Conservation (phyloP, 2,329 filamentous ascomycete genomes). For the Apiospora koreana region DNA sequence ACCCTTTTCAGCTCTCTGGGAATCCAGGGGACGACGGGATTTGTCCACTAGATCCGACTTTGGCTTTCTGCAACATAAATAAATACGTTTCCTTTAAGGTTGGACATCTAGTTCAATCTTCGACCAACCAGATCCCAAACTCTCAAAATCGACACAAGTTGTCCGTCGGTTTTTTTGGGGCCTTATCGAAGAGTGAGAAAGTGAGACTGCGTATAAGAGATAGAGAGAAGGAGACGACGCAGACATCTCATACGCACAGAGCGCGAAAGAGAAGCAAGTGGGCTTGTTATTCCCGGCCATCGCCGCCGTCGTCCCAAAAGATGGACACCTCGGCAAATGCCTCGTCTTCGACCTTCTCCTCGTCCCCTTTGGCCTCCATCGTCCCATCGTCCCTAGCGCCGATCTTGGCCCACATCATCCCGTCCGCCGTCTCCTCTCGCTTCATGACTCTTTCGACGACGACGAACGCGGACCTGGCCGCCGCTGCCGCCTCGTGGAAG, state of each 20-base stretch:
- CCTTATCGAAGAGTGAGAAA: neutral
- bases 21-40: too few relatives aligned
- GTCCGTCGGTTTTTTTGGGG: neutral
- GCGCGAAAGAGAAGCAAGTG: neutral
- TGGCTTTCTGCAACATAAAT: neutral
- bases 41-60: neutral
- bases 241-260: neutral
- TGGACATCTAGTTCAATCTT: neutral
- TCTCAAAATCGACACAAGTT: neutral
- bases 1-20: neutral
- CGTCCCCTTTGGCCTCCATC: neutral
- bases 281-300: neutral
- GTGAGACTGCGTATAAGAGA: neutral
- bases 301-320: conserved; percentile 2
- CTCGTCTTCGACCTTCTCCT: neutral
- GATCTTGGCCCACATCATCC: neutral
- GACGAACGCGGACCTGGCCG: neutral
- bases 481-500: neutral
- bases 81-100: neutral
- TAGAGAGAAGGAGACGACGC: neutral
- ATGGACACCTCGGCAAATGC: neutral
- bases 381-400: neutral
- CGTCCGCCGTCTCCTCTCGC: neutral
- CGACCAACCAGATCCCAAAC: neutral
- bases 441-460: neutral